These are phyloP conservation scores for Pseudoneurospora amorphoporcata DNA, from an alignment of 495 filamentous ascomycete species.

Conservation along the genomic window DNA sequence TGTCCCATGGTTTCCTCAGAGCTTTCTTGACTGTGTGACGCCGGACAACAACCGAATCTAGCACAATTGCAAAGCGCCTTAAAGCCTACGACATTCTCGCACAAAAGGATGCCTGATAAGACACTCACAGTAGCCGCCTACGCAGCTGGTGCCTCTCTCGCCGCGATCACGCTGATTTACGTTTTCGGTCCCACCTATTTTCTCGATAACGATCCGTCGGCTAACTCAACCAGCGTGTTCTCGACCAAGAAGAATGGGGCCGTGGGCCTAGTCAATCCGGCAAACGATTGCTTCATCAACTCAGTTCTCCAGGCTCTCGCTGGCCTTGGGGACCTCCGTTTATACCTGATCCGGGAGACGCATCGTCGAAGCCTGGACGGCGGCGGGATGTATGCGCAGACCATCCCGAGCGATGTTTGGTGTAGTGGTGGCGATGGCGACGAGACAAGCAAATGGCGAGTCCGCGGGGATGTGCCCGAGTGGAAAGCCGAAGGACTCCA, in stretches of 20 bases:
- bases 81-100: background rate
- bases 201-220: constrained; percentile 64
- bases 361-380: constrained; percentile 74
- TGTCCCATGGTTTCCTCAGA: background rate
- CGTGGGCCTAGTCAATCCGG: constrained; percentile 81
- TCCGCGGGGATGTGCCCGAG: constrained; percentile 40
- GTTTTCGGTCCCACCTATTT: constrained; percentile 95
- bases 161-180: constrained; percentile 91
- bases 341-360: constrained; percentile 81
- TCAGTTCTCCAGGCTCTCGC: constrained; percentile 90
- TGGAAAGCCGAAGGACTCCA: constrained; percentile 67
- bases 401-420: constrained; percentile 32
- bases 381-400: constrained; percentile 53
- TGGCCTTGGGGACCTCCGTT: constrained; percentile 82
- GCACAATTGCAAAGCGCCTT: background rate
- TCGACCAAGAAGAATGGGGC: constrained; percentile 72
- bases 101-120: constrained; percentile 65
- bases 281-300: constrained; percentile 99
- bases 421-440: constrained; percentile 9
- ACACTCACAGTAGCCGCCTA: constrained; percentile 81
- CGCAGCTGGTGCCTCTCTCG: constrained; percentile 89
- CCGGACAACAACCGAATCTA: background rate
- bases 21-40: background rate
- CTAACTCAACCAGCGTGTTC: constrained; percentile 9
- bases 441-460: constrained; percentile 5